Evolutionary conservation across 495 filamentous ascomycete genomes (phyloP).

Genomic region (Tuber melanosporum): DNA sequence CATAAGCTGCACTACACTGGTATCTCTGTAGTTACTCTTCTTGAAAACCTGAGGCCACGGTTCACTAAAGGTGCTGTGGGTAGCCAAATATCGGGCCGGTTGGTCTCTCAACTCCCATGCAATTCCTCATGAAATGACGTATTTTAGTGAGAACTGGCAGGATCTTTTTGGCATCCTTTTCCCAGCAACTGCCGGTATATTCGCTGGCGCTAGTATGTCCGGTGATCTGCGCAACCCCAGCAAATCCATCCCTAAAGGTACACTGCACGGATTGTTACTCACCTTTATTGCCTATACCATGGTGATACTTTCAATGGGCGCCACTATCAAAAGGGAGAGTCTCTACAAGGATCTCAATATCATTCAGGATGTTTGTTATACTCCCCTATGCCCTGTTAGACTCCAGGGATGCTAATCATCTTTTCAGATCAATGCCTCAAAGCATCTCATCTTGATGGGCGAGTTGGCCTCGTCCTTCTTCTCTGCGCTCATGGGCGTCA

Average conservation of each 20-base stretch:
- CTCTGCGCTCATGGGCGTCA: conserved; percentile 79
- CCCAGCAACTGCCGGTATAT: conserved; percentile 66
- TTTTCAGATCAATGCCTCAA: conserved; percentile 61
- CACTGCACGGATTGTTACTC: conserved; percentile 64
- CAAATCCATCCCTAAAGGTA: conserved; percentile 76
- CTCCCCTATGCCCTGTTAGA: background rate
- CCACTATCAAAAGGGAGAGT: conserved; percentile 65
- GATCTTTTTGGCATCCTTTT: conserved; percentile 83
- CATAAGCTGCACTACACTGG: conserved; percentile 71
- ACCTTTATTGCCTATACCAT: conserved; percentile 70
- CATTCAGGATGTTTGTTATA: conserved; percentile 58
- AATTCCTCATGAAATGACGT: conserved; percentile 3
- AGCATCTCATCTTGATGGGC: conserved; percentile 65
- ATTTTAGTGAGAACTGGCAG: conserved; percentile 61
- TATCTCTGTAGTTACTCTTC: conserved; percentile 59
- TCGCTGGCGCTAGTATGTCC: conserved; percentile 81
- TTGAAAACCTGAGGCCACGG: conserved; percentile 62
- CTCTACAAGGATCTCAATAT: conserved; percentile 71
- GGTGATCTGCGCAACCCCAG: conserved; percentile 77
- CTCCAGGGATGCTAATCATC: background rate
- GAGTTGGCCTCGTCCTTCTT: conserved; percentile 80
- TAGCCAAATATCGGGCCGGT: conserved; percentile 54
- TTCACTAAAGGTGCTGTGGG: conserved; percentile 63
- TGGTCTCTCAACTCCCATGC: background rate
- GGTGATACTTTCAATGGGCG: conserved; percentile 75